phyloP scores from a whole-genome alignment of 345 rosid genomes.

The Cardamine resedifolia region DNA sequence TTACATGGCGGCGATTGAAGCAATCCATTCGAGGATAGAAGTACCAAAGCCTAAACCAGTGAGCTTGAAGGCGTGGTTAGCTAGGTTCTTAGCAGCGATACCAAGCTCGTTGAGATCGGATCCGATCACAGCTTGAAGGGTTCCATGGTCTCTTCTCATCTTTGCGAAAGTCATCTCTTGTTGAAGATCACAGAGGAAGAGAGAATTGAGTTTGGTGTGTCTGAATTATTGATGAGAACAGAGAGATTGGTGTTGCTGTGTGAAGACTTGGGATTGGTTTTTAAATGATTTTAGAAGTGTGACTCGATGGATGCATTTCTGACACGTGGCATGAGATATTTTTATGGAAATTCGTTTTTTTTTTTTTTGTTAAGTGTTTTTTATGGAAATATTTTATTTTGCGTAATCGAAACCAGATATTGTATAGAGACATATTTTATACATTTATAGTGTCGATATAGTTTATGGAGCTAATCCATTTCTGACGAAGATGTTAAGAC shows the following conservation, averaged over 20 bases:
- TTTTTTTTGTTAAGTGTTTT: too few species aligned
- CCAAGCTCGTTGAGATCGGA: conserved; percentile 55
- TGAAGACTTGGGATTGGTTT: neutral
- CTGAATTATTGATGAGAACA: conserved; percentile 3
- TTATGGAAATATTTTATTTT: neutral
- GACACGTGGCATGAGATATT: conserved; percentile 10
- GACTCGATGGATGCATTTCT: neutral
- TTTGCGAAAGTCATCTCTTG: conserved; percentile 30
- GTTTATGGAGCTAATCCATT: neutral
- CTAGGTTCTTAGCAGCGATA: conserved; percentile 50
- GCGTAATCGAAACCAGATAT: neutral
- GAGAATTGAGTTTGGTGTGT: neutral
- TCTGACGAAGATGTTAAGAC: neutral
- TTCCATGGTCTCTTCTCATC: conserved; percentile 43
- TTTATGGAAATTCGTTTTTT: too few species aligned
- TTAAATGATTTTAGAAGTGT: neutral
- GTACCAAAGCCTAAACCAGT: conserved; percentile 72
- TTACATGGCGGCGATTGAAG: conserved; percentile 77
- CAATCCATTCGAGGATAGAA: conserved; percentile 71
- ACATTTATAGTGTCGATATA: neutral
- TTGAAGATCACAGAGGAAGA: neutral
- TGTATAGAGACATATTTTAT: neutral
- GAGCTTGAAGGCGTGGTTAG: conserved; percentile 48
- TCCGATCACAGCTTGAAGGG: conserved; percentile 35
- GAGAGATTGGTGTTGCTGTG: conserved; percentile 19